Conservation (phyloP, 305 asterid species). For the Fraxinus paxiana region DNA sequence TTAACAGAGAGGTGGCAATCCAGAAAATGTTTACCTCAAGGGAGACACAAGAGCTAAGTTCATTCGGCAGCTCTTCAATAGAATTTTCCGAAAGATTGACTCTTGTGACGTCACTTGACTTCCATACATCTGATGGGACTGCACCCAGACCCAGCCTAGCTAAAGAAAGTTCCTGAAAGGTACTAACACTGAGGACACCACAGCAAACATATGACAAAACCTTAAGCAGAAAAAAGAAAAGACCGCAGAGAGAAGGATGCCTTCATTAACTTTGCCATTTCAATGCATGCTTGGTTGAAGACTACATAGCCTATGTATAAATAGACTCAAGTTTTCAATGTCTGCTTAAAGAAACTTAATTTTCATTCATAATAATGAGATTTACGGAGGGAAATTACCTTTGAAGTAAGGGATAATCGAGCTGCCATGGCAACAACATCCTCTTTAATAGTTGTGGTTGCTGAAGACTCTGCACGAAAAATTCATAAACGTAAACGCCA, state of each 20-base stretch:
- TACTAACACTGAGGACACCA: slow-evolving; percentile 15
- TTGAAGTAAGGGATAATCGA: slow-evolving; percentile 68
- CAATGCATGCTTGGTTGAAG: slow-evolving; percentile 15
- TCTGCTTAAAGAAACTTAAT: slow-evolving; percentile 14
- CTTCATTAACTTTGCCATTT: background rate
- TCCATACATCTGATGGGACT: slow-evolving; percentile 80
- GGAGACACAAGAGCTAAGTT: slow-evolving; percentile 65
- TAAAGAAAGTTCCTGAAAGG: slow-evolving; percentile 80
- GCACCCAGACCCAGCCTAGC: slow-evolving; percentile 54
- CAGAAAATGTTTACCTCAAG: slow-evolving; percentile 59
- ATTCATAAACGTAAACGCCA: slow-evolving; percentile 9
- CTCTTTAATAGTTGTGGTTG: slow-evolving; percentile 52
- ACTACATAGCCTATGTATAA: background rate
- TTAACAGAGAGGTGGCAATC: slow-evolving; percentile 22
- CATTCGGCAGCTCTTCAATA: slow-evolving; percentile 74
- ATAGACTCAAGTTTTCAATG: slow-evolving; percentile 4
- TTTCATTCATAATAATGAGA: slow-evolving; percentile 8
- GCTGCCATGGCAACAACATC: slow-evolving; percentile 61
- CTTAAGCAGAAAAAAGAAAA: slow-evolving; percentile 12
- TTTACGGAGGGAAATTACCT: slow-evolving; percentile 44
- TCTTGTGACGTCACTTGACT: slow-evolving; percentile 58
- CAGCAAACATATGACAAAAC: background rate
- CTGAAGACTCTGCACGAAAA: slow-evolving; percentile 48
- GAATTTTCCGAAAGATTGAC: slow-evolving; percentile 74
- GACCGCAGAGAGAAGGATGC: slow-evolving; percentile 2